Evolutionary conservation across 495 filamentous ascomycete species (phyloP), one percentile per base, ranked within the genome.

Genomic region (Bacidia gigantensis): DNA sequence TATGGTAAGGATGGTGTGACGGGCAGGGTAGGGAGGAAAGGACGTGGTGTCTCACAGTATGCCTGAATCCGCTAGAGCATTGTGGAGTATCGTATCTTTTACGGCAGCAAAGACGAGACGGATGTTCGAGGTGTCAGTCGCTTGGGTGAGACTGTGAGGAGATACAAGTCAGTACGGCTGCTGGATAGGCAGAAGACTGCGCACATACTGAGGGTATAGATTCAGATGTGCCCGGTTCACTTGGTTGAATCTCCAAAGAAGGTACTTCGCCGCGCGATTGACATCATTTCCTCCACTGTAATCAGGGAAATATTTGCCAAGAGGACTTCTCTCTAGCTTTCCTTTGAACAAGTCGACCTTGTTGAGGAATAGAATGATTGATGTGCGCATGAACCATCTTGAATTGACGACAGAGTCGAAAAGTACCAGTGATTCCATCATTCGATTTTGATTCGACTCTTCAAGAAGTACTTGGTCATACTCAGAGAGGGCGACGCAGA

Each of bases 381-480:
- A 95, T 22, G 92, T 96, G 54, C 92, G 77, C 82, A 96, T 89
- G 67, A 98, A 98, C 93, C 93, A 98, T 60, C 92, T 76, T 53
- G 90, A 96, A 68, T 98, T 98, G 57, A 98, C 92, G 3, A 98
- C 92, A 7, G 90, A 96, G 69, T 97, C 93, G 66, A 98, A 98
- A n/a, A 98, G 78, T 35, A 97, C 81, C 26, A 98, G 66, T 60
- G 86, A 92, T 67, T 97, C 92, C 86, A 95, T 95, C 92, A 97
- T 96, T 46, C 93, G 90, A 63, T 98, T 98, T 86, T 98, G 92
- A 65, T 92, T 95, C 67, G 84, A 93, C 67, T 98, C 89, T 70
- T 98, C 93, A 35, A 96, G 74, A 46, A 98, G 73, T 9, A 94
- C 89, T 67, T 98, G 92, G 62, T 98, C 92, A 65, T 98, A 98